Evolutionary conservation across 495 filamentous ascomycete genomes (phyloP).

Genomic region (Penicillium robsamsonii): DNA sequence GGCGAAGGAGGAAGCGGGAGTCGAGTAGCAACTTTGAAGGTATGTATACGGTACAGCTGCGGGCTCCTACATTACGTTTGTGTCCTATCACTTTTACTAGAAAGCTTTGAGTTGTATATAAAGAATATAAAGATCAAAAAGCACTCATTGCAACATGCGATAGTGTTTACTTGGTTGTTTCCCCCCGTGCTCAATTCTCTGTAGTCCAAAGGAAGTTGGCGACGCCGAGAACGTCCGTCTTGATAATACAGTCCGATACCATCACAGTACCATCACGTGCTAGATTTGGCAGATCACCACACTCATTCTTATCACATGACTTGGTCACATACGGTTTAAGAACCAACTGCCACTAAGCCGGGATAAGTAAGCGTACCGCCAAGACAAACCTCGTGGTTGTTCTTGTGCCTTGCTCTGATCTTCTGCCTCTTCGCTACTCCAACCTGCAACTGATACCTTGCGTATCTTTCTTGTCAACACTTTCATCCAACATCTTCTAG

Average conservation of each 20-base stretch:
- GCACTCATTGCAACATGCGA: not conserved
- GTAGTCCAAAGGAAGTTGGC: conserved; percentile 11
- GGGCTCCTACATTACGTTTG: conserved; percentile 10
- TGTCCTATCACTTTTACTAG: not conserved
- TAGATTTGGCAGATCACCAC: conserved; percentile 7
- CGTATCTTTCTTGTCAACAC: conserved; percentile 25
- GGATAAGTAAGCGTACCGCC: conserved; percentile 27
- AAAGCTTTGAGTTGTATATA: not conserved
- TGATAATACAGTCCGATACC: conserved; percentile 16
- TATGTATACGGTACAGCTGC: conserved; percentile 27
- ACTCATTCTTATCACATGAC: conserved; percentile 14
- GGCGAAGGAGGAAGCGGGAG: conserved; percentile 24
- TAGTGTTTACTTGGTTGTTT: not conserved
- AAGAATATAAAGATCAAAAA: too few species aligned
- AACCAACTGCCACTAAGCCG: conserved; percentile 29
- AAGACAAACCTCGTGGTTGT: conserved; percentile 27
- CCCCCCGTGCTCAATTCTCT: not conserved
- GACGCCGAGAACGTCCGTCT: conserved; percentile 24
- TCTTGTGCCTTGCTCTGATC: conserved; percentile 17
- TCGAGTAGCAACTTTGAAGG: conserved; percentile 21
- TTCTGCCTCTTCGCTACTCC: conserved; percentile 18
- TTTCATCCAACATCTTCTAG: conserved; percentile 13
- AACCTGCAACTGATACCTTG: conserved; percentile 26
- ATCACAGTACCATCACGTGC: conserved; percentile 16
- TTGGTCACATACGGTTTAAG: conserved; percentile 4